Conservation (phyloP, 2,329 filamentous ascomycete species). For the Scedosporium minutisporum region DNA sequence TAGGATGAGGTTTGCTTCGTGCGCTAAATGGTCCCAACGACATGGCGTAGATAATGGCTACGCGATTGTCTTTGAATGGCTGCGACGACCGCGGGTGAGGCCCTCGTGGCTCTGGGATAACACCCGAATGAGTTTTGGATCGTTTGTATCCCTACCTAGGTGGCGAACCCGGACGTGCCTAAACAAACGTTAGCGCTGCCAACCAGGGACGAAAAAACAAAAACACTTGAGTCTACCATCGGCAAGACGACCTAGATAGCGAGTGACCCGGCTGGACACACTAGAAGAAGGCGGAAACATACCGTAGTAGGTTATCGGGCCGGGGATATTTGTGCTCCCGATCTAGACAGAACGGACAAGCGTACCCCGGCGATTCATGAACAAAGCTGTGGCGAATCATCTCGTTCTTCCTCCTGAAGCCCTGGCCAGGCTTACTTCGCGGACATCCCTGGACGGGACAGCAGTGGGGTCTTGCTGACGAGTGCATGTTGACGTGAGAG, state of each 20-base stretch:
- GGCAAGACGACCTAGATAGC: too few relatives aligned
- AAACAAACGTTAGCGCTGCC: background rate
- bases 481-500: constrained; percentile 68
- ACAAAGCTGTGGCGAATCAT: constrained; percentile 75
- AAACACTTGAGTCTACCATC: background rate
- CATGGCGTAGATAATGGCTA: too few relatives aligned
- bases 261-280: too few relatives aligned
- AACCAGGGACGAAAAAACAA: background rate
- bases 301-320: constrained; percentile 93
- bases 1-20: too few relatives aligned
- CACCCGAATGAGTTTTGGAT: constrained; percentile 69
- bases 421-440: constrained; percentile 54
- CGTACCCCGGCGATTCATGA: constrained; percentile 87
- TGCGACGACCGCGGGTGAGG: constrained; percentile 71
- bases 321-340: constrained; percentile 88
- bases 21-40: too few relatives aligned
- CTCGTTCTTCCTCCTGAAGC: constrained; percentile 64
- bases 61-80: too few relatives aligned
- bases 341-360: constrained; percentile 92
- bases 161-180: constrained; percentile 94
- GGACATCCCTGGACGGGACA: constrained; percentile 53
- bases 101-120: constrained; percentile 77
- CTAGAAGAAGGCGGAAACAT: constrained; percentile 19
- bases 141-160: constrained; percentile 79
- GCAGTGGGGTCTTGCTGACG: constrained; percentile 54